Conservation (phyloP, 2,329 filamentous ascomycete genomes). For the Periconia digitata region DNA sequence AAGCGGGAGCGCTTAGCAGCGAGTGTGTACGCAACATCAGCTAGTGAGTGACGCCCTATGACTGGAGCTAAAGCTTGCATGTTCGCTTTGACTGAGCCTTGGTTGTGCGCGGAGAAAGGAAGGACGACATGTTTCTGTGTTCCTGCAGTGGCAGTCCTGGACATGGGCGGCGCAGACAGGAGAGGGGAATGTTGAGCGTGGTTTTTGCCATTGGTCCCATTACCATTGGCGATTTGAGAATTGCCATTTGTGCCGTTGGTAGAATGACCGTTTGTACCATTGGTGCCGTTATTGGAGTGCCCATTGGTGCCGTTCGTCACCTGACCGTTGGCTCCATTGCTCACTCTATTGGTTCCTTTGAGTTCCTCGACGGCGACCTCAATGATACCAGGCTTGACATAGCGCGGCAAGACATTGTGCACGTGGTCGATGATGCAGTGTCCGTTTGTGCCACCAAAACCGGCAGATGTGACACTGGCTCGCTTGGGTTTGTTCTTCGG, state of each 20-base stretch:
- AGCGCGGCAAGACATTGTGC: neutral
- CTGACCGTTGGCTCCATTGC: neutral
- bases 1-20: slow-evolving; percentile 5
- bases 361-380: too few relatives aligned
- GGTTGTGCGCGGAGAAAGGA: slow-evolving; percentile 18
- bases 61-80: neutral
- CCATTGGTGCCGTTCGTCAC: neutral
- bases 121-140: slow-evolving; percentile 11
- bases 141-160: neutral
- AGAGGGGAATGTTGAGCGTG: neutral
- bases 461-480: slow-evolving; percentile 48
- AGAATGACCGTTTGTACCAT: neutral
- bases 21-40: slow-evolving; percentile 21
- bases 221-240: too few relatives aligned
- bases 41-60: neutral
- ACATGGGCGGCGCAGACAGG: neutral
- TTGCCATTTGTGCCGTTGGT: neutral
- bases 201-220: neutral
- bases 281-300: neutral
- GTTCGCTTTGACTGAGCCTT: slow-evolving; percentile 5
- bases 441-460: slow-evolving; percentile 41
- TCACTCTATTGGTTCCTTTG: too few relatives aligned
- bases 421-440: slow-evolving; percentile 3
- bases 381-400: neutral
- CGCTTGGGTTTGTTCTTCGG: slow-evolving; percentile 16